A percentile compares a stretch with the other conserved stretches of the same genome.
phyloP scores from a whole-genome alignment of 805 yeast species.

The Metschnikowia orientalis region DNA sequence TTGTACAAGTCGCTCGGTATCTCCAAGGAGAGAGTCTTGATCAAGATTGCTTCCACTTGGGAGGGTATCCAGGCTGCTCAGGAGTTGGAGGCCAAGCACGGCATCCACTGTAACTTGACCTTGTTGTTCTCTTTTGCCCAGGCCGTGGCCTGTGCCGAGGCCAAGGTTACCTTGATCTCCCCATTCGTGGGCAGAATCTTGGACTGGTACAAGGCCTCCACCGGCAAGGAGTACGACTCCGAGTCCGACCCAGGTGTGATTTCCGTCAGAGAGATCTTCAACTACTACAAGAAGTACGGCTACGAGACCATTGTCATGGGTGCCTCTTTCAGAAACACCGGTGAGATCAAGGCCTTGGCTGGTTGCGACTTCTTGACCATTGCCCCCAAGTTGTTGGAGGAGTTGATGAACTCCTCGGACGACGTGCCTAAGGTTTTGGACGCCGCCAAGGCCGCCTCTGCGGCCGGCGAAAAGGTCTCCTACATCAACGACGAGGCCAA shows the following conservation, averaged over 20 bases:
- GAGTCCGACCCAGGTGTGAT: conserved; percentile 93
- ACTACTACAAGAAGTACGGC: conserved; percentile 96
- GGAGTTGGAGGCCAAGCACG: conserved; percentile 87
- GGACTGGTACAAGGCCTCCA: conserved; percentile 95
- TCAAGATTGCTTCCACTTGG: conserved; percentile 97
- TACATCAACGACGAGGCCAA: conserved; percentile 80
- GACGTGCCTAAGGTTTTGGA: conserved; percentile 80
- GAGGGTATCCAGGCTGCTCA: conserved; percentile 99
- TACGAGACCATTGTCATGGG: conserved; percentile 99
- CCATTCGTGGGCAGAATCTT: conserved; percentile 99
- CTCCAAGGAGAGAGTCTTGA: conserved; percentile 82
- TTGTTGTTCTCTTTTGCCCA: conserved; percentile 91
- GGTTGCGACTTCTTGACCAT: conserved; percentile 97
- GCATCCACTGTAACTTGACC: conserved; percentile 92
- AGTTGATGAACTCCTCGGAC: conserved; percentile 72
- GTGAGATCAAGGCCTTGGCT: conserved; percentile 93
- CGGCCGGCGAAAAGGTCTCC: conserved; percentile 57
- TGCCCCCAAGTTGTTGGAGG: conserved; percentile 87
- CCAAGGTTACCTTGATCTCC: conserved; percentile 89
- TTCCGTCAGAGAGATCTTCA: conserved; percentile 83
- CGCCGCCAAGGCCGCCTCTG: conserved; percentile 49
- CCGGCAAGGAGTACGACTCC: conserved; percentile 76
- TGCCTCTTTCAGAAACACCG: conserved; percentile 97
- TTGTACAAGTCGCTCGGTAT: conserved; percentile 85
- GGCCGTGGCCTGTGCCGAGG: conserved; percentile 99